Evolutionary conservation across 2,329 filamentous ascomycete species (phyloP).

Genomic region (Alternaria conjuncta): DNA sequence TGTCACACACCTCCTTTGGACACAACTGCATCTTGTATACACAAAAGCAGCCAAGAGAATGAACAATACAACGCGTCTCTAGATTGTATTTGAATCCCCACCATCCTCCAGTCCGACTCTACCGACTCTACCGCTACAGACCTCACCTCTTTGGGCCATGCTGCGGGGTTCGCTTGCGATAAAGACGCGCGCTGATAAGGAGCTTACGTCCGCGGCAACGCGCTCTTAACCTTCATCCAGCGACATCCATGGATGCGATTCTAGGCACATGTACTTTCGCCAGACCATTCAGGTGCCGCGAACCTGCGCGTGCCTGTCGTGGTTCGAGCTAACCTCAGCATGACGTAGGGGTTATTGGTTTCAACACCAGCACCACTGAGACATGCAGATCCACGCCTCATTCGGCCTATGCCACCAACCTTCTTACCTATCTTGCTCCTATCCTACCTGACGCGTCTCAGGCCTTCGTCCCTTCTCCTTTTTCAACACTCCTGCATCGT

Average conservation of each 20-base stretch:
- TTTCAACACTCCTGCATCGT: background rate
- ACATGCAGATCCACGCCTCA: background rate
- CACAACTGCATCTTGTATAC: conserved; percentile 43
- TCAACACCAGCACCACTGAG: background rate
- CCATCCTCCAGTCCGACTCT: background rate
- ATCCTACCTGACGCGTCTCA: background rate
- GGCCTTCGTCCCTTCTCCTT: background rate
- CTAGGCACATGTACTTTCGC: background rate
- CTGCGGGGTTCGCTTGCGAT: conserved; percentile 18
- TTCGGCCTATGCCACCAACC: background rate
- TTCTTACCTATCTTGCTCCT: background rate
- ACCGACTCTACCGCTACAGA: background rate
- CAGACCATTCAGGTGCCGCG: background rate
- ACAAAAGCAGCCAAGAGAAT: background rate
- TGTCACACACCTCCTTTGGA: conserved; percentile 44
- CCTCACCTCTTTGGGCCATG: conserved; percentile 10
- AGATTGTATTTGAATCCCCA: background rate
- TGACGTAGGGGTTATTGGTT: background rate
- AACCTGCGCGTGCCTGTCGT: background rate
- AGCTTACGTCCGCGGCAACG: conserved; percentile 1
- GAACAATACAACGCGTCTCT: background rate
- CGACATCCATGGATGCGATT: background rate
- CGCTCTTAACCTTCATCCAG: background rate
- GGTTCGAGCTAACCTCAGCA: background rate
- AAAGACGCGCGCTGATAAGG: conserved; percentile 18